Conservation (phyloP, 2,329 filamentous ascomycete genomes). For the Ambrosiella xylebori region DNA sequence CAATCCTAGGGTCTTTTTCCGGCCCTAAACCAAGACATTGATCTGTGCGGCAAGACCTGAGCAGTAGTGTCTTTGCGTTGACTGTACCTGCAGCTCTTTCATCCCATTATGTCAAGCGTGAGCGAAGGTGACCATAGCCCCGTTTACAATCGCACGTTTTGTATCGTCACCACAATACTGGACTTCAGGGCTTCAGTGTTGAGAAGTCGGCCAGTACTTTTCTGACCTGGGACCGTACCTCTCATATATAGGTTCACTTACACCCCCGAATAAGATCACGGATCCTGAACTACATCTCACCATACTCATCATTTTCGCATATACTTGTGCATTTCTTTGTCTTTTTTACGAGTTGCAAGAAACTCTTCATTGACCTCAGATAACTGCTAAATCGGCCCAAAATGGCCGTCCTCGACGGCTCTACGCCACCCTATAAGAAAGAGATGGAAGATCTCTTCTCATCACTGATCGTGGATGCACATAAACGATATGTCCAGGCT, state of each 20-base stretch:
- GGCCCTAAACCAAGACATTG: neutral
- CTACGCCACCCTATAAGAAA: neutral
- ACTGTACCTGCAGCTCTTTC: neutral
- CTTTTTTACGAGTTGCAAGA: too few species aligned
- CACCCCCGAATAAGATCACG: too few species aligned
- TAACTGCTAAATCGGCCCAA: neutral
- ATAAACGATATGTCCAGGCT: constrained; percentile 10
- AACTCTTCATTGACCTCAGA: too few species aligned
- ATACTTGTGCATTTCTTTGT: too few species aligned
- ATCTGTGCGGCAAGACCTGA: neutral
- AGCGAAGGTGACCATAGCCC: neutral
- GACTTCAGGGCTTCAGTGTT: too few species aligned
- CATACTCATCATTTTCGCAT: too few species aligned
- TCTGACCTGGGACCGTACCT: too few species aligned
- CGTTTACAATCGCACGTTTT: neutral
- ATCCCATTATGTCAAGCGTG: neutral
- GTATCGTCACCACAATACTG: neutral
- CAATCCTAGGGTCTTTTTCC: neutral
- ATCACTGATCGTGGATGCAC: constrained; percentile 12
- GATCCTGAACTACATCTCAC: too few species aligned
- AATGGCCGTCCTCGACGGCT: neutral
- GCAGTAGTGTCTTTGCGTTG: neutral
- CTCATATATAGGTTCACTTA: too few species aligned
- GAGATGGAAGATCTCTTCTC: constrained; percentile 13
- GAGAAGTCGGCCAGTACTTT: too few species aligned